phyloP scores from a whole-genome alignment of 2,329 filamentous ascomycete species.

The Fusarium dimerum region DNA sequence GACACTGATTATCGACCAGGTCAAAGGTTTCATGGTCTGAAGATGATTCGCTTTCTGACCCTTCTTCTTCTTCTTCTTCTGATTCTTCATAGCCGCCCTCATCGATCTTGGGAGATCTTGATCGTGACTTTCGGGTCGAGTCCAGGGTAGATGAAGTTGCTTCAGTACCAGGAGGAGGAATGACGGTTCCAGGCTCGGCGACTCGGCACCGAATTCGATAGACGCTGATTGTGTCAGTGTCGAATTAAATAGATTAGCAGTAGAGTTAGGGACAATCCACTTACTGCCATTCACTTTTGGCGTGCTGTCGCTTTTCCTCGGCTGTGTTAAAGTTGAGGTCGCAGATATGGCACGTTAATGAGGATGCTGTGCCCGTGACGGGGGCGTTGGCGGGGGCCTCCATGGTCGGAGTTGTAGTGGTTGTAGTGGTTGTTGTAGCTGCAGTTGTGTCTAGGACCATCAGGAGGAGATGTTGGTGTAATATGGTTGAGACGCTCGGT shows the following conservation, averaged over 20 bases:
- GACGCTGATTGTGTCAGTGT: not conserved
- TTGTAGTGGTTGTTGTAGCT: not conserved
- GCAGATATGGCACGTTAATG: not conserved
- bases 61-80: slow-evolving; percentile 1
- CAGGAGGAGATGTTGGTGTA: not conserved
- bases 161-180: not conserved
- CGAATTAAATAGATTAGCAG: not conserved
- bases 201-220: not conserved
- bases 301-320: not conserved
- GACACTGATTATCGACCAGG: slow-evolving; percentile 37
- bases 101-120: not conserved
- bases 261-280: not conserved
- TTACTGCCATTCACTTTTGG: not conserved
- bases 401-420: not conserved
- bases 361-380: not conserved
- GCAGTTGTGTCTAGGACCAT: not conserved
- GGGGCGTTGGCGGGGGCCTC: not conserved
- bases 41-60: not conserved
- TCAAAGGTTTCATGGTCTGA: not conserved
- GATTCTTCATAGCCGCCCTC: not conserved
- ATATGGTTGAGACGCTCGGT: not conserved
- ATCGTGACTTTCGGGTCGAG: not conserved
- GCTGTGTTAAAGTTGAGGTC: not conserved
- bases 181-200: not conserved
- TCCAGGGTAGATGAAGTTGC: not conserved